Evolutionary conservation across 441 rosid species (phyloP).

Genomic region (Omphalea diandra): DNA sequence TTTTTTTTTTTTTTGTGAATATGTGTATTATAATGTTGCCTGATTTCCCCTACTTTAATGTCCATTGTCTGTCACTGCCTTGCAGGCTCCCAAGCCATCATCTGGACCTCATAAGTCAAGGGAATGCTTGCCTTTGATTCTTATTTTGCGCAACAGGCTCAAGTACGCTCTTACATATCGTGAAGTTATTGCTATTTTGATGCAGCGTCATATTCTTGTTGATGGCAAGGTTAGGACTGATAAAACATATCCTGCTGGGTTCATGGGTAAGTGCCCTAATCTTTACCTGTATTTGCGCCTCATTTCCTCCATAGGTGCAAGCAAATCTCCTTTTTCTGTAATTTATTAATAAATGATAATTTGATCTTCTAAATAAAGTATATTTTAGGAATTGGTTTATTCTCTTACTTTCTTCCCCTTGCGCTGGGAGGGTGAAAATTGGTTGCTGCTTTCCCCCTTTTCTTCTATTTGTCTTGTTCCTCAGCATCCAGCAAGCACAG

Average conservation of each 20-base stretch:
- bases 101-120: slow-evolving; percentile 86
- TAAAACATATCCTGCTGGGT: slow-evolving; percentile 84
- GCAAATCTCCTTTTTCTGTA: not conserved
- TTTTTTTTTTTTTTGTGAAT: not conserved
- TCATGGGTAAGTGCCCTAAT: slow-evolving; percentile 80
- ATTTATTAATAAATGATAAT: not conserved
- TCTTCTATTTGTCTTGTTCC: not conserved
- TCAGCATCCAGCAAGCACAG: not conserved
- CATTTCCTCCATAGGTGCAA: not conserved
- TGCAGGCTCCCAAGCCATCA: slow-evolving; percentile 83
- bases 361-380: not conserved
- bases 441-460: not conserved
- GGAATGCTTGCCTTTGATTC: slow-evolving; percentile 77
- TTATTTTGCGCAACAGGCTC: slow-evolving; percentile 67
- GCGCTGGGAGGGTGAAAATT: too few relatives aligned
- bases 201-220: slow-evolving; percentile 78
- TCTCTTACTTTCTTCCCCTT: too few relatives aligned
- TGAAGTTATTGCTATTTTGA: slow-evolving; percentile 72
- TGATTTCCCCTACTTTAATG: not conserved
- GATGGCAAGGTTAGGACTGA: slow-evolving; percentile 84
- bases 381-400: too few relatives aligned
- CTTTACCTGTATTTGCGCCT: too few relatives aligned
- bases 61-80: not conserved
- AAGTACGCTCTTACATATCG: slow-evolving; percentile 77
- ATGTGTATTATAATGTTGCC: not conserved